Evolutionary conservation across 2,329 filamentous ascomycete genomes (phyloP).

Genomic region (Aotearoamyces nothofagi): DNA sequence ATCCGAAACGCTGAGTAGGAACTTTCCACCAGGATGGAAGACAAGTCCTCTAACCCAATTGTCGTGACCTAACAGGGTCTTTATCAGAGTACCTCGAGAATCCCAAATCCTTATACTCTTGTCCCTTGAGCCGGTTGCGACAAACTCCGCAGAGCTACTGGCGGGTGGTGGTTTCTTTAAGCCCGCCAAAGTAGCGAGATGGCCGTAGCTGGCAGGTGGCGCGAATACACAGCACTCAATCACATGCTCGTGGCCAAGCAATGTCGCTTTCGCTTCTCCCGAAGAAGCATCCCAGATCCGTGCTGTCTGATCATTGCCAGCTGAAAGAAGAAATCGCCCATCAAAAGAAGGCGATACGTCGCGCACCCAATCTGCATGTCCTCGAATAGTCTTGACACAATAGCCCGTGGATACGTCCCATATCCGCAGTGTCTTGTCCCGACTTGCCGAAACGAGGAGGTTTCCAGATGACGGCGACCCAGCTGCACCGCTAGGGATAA

Average conservation of each 20-base stretch:
- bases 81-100: constrained; percentile 67
- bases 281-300: constrained; percentile 72
- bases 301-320: constrained; percentile 68
- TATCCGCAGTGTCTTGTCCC: constrained; percentile 72
- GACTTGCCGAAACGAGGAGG: constrained; percentile 69
- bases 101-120: constrained; percentile 90
- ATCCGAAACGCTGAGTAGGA: constrained; percentile 71
- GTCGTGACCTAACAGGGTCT: constrained; percentile 75
- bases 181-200: constrained; percentile 64
- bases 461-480: constrained; percentile 70
- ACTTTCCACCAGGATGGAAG: constrained; percentile 88
- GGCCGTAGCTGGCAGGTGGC: constrained; percentile 60
- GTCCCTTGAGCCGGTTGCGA: constrained; percentile 79
- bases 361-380: constrained; percentile 83
- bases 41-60: constrained; percentile 83
- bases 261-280: constrained; percentile 60
- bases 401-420: constrained; percentile 93
- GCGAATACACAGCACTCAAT: constrained; percentile 81
- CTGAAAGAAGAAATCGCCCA: constrained; percentile 69
- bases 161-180: constrained; percentile 67
- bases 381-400: constrained; percentile 77
- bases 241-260: constrained; percentile 75
- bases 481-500: constrained; percentile 70
- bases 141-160: constrained; percentile 67
- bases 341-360: constrained; percentile 73